phyloP scores from a whole-genome alignment of 306 rosid genomes.

The Trifolium dubium region DNA sequence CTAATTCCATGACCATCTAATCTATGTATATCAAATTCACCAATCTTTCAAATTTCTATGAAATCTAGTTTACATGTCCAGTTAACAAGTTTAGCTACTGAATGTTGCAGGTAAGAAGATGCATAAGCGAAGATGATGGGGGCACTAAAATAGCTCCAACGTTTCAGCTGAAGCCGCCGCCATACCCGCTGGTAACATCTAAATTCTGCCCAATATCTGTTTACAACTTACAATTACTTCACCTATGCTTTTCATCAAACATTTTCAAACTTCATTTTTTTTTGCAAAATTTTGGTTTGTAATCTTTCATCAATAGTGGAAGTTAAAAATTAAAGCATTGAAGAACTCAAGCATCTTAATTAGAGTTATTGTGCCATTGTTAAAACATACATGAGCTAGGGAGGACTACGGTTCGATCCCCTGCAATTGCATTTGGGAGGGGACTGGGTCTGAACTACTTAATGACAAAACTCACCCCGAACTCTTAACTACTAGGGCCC shows the following conservation, averaged over 20 bases:
- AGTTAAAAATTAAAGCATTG: background rate
- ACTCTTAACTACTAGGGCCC: no score
- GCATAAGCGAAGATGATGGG: constrained; percentile 47
- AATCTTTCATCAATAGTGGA: background rate
- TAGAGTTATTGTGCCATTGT: constrained; percentile 1
- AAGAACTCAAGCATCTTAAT: background rate
- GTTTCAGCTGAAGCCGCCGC: constrained; percentile 85
- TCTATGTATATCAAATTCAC: no score
- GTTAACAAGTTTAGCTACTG: background rate
- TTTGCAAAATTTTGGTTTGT: background rate
- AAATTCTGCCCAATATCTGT: constrained; percentile 13
- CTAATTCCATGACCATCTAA: no score
- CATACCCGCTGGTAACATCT: constrained; percentile 75
- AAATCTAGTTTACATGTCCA: background rate
- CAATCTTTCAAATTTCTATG: no score
- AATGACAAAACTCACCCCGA: no score
- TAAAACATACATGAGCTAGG: background rate
- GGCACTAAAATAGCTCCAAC: constrained; percentile 50
- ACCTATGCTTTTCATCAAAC: background rate
- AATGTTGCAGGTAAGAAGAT: constrained; percentile 52
- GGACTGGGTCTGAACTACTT: no score
- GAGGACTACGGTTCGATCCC: no score
- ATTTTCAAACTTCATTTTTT: constrained; percentile 16
- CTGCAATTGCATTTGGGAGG: no score
- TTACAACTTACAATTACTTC: constrained; percentile 1